These are phyloP conservation scores for Candida nanaspora DNA, from an alignment of 805 yeast genomes.

Conservation along the genomic window DNA sequence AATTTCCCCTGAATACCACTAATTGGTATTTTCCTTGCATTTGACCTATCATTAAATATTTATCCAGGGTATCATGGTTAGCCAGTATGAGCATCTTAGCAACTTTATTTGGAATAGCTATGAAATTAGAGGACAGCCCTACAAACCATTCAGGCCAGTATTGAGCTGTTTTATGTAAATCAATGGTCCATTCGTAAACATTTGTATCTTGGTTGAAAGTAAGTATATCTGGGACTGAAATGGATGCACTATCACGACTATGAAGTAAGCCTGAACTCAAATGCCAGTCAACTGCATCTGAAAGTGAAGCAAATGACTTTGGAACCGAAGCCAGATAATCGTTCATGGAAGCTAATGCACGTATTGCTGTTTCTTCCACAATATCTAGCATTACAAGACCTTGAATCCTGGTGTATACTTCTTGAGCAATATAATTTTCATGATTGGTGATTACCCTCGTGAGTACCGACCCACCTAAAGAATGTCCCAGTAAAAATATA, in stretches of 20 bases:
- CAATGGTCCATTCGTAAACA: constrained; percentile 50
- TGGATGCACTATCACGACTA: constrained; percentile 52
- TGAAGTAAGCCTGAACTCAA: constrained; percentile 46
- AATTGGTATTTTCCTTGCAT: constrained; percentile 97
- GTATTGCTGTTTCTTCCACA: constrained; percentile 86
- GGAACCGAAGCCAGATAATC: constrained; percentile 65
- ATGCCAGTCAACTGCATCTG: constrained; percentile 80
- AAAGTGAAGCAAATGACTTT: constrained; percentile 37
- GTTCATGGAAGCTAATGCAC: constrained; percentile 61
- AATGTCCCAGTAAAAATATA: constrained; percentile 74
- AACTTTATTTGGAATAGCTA: constrained; percentile 28
- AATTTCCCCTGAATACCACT: constrained; percentile 50
- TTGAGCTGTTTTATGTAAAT: constrained; percentile 50
- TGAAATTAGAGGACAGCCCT: constrained; percentile 50
- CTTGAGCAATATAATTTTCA: constrained; percentile 9
- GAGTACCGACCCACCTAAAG: constrained; percentile 85
- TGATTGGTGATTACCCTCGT: constrained; percentile 38
- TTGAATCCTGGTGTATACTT: constrained; percentile 27
- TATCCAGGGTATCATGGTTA: constrained; percentile 85
- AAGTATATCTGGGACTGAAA: constrained; percentile 75
- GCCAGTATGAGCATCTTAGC: constrained; percentile 76
- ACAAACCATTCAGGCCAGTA: constrained; percentile 85
- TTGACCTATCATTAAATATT: constrained; percentile 83
- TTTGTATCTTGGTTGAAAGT: constrained; percentile 10
- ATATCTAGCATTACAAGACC: constrained; percentile 85